Percentiles rank a stretch among this genome's conserved stretches.
phyloP scores from a whole-genome alignment of 225 moss, liverwort and hornwort species.

The Bryum argenteum region DNA sequence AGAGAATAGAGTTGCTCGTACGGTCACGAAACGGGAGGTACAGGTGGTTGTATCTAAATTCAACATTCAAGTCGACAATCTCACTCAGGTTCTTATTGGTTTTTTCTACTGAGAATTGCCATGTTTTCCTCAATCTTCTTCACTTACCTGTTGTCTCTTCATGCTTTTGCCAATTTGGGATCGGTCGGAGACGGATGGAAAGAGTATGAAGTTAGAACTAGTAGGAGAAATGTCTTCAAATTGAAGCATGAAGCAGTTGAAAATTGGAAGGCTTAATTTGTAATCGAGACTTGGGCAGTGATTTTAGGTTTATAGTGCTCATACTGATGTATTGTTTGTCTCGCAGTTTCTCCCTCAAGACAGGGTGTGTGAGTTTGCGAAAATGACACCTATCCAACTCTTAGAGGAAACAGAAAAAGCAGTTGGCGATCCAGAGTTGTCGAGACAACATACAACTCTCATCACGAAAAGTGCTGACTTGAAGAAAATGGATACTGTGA shows the following conservation, averaged over 20 bases:
- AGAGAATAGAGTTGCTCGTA: constrained; percentile 31
- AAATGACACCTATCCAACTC: constrained; percentile 86
- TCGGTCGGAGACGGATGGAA: background rate
- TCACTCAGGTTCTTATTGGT: constrained; percentile 85
- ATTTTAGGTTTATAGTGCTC: constrained; percentile 14
- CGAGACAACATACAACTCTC: constrained; percentile 59
- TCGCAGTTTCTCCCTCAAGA: constrained; percentile 97
- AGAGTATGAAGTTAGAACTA: background rate
- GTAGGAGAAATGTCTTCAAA: background rate
- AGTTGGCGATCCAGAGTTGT: constrained; percentile 92
- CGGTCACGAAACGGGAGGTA: constrained; percentile 68
- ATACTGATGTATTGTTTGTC: constrained; percentile 15
- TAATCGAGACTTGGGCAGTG: constrained; percentile 1
- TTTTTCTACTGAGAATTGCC: constrained; percentile 38
- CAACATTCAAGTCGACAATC: constrained; percentile 91
- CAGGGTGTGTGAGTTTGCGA: constrained; percentile 94
- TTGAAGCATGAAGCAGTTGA: constrained; percentile 1
- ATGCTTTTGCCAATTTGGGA: background rate
- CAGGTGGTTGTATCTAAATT: constrained; percentile 72
- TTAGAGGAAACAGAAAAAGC: constrained; percentile 98
- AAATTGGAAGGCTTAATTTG: background rate
- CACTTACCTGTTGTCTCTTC: background rate
- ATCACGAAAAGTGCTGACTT: constrained; percentile 66
- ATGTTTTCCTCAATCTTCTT: background rate
- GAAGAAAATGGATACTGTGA: constrained; percentile 74